phyloP scores from a whole-genome alignment of 1,139 yeast genomes.

The Suhomyces wounanorum region DNA sequence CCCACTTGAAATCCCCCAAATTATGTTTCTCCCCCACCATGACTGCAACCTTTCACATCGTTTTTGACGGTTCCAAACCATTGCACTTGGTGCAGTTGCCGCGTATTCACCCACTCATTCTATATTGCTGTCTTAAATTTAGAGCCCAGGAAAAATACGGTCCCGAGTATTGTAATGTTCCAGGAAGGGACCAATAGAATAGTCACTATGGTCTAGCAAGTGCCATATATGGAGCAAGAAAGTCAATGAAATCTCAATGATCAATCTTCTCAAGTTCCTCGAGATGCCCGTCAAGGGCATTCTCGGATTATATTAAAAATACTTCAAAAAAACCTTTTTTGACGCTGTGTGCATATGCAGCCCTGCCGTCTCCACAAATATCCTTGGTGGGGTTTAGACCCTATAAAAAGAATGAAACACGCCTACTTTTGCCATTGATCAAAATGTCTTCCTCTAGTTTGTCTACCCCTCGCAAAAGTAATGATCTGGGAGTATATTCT shows the following conservation, averaged over 20 bases:
- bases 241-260: background rate
- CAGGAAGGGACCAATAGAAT: background rate
- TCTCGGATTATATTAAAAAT: background rate
- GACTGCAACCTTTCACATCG: background rate
- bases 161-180: background rate
- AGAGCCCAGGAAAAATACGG: background rate
- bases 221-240: background rate
- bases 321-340: background rate
- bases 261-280: background rate
- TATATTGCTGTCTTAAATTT: background rate
- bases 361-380: background rate
- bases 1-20: background rate
- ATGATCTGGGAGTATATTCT: background rate
- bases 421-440: background rate
- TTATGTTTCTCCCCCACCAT: background rate
- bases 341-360: background rate
- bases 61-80: background rate
- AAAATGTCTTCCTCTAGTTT: constrained; percentile 2
- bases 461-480: background rate
- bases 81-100: background rate
- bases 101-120: background rate
- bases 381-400: background rate
- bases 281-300: background rate
- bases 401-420: background rate
- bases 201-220: background rate